Conservation (phyloP, 2,329 filamentous ascomycete species). For the Pseudogymnoascus sp. region DNA sequence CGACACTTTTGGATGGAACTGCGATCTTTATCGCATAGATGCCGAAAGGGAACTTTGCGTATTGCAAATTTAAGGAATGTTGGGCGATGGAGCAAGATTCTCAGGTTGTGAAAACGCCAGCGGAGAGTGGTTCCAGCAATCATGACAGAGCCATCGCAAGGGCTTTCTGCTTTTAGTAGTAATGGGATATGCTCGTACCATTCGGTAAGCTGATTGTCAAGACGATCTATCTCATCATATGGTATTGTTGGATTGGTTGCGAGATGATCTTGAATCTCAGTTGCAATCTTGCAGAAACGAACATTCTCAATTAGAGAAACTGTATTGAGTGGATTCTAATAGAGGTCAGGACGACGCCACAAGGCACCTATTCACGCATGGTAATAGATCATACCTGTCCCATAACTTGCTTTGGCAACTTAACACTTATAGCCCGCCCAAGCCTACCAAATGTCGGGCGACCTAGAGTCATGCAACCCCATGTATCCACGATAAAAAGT, state of each 20-base stretch:
- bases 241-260: background rate
- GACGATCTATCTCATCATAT: background rate
- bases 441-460: background rate
- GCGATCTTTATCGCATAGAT: background rate
- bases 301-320: background rate
- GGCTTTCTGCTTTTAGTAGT: background rate
- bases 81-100: background rate
- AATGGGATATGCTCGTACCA: background rate
- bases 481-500: background rate
- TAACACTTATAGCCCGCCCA: background rate
- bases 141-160: background rate
- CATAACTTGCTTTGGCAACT: background rate
- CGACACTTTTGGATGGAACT: background rate
- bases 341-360: background rate
- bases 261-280: background rate
- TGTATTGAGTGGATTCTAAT: background rate
- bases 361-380: background rate
- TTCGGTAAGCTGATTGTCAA: background rate
- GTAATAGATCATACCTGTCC: background rate
- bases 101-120: background rate
- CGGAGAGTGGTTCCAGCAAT: background rate
- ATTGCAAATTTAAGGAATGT: background rate
- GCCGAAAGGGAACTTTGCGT: background rate
- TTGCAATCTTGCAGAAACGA: background rate
- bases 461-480: background rate